phyloP scores from a whole-genome alignment of 202 grass and related monocot genomes.

The Alloteropsis angusta region DNA sequence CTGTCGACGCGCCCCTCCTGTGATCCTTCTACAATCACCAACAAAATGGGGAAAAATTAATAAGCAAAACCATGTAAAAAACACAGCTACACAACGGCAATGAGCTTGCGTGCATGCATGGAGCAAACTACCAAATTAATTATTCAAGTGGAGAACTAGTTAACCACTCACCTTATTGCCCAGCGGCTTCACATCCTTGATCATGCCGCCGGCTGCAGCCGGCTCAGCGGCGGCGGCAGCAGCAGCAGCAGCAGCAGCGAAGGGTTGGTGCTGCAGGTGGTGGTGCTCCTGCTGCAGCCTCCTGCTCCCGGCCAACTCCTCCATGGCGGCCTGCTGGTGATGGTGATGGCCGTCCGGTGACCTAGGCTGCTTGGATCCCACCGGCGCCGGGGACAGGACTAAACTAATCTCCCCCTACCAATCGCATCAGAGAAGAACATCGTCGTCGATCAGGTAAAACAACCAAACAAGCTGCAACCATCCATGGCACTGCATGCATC shows the following conservation, averaged over 20 bases:
- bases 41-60: neutral
- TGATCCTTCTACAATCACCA: conserved; percentile 65
- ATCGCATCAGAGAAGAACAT: neutral
- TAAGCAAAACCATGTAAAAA: neutral
- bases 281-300: conserved; percentile 44
- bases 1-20: conserved; percentile 36
- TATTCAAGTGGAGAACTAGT: neutral
- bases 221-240: conserved; percentile 39
- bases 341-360: conserved; percentile 34
- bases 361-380: conserved; percentile 60
- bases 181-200: conserved; percentile 56
- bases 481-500: neutral
- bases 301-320: conserved; percentile 44
- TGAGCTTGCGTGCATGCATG: neutral
- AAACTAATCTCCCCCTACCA: conserved; percentile 60
- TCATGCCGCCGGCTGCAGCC: conserved; percentile 18
- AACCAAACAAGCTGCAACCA: neutral
- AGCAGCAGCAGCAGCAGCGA: conserved; percentile 17
- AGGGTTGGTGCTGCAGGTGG: conserved; percentile 40
- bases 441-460: neutral
- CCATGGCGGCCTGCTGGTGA: conserved; percentile 45
- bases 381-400: conserved; percentile 49
- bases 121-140: neutral
- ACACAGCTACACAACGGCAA: neutral
- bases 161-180: conserved; percentile 41